Base-by-base conservation (phyloP, 768 basidiomycete species). In the Cystoderma amianthinum region DNA sequence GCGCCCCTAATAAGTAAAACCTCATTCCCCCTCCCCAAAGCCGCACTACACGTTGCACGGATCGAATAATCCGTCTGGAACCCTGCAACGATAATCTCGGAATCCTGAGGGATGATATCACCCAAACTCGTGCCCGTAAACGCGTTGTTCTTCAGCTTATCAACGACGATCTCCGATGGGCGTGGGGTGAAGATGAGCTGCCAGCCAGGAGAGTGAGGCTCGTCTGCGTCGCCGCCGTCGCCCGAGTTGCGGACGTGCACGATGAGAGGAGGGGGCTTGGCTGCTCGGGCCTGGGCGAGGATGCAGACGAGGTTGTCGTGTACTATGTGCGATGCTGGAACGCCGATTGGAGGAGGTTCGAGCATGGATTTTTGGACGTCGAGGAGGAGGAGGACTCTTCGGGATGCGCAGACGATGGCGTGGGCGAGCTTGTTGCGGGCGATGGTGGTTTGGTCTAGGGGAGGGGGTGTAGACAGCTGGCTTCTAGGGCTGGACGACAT, bases 101-200 rank as follows among this genome's bases (percentile, higher is more conserved):
- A 80, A 21, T 74, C 68, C 2, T 53, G 40, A 0, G 70, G 65
- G 24, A 86, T 61, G 32, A 78, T 51, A 2, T 70, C 64, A 5
- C 59, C 69, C 3, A 86, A 64, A 9, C 39, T 46, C 15, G 82
- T 85, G 9, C 78, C 78, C 0, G 71, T 66, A 48, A 85, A 86
- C 19, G 82, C 80, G 48, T 85, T 83, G 62, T 78, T 82, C 62
- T 80, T 80, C 37, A 63, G 61, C 62, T 84, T 85, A 61, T 85
- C 81, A 35, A 85, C 48, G 39, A 82, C 63, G 38, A 60, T 54
- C 54, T 85, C 82, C 50, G 65, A 51, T 0, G 68, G 57, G 5
- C 67, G 65, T 0, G 78, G 74, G 13, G 63, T 49, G 58, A 78
- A 74, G 41, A 70, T 68, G 50, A 85, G 76, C 48, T 74, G 58